phyloP scores from a whole-genome alignment of 495 filamentous ascomycete genomes.

The Xylaria intraflava region DNA sequence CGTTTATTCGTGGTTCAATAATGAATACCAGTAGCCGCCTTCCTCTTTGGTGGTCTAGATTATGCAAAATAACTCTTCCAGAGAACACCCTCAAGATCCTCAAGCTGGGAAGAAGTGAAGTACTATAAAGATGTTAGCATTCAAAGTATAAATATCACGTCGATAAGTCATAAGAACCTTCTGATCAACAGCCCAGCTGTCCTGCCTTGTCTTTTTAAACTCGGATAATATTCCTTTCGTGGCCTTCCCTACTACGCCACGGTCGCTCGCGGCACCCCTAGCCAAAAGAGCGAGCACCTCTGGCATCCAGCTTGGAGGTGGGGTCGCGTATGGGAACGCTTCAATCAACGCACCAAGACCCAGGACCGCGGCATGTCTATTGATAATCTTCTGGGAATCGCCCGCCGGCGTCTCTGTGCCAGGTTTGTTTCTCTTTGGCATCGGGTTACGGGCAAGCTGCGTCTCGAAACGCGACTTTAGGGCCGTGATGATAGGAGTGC shows the following conservation, averaged over 20 bases:
- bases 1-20: neutral
- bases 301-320: constrained; percentile 89
- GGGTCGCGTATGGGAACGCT: constrained; percentile 94
- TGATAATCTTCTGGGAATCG: constrained; percentile 69
- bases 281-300: constrained; percentile 85
- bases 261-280: constrained; percentile 75
- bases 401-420: constrained; percentile 76
- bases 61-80: constrained; percentile 99
- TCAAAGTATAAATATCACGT: neutral
- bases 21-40: neutral
- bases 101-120: constrained; percentile 85
- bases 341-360: constrained; percentile 87
- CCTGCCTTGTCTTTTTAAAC: constrained; percentile 99
- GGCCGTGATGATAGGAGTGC: constrained; percentile 63
- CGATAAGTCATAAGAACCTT: constrained; percentile 57
- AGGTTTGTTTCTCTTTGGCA: constrained; percentile 63
- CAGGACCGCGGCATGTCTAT: constrained; percentile 84
- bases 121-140: constrained; percentile 53
- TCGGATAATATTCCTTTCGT: constrained; percentile 95
- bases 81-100: constrained; percentile 90
- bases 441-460: constrained; percentile 70
- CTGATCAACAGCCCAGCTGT: constrained; percentile 96
- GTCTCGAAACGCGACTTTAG: constrained; percentile 74
- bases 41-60: neutral
- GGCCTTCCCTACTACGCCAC: constrained; percentile 90